Conservation (phyloP, 306 rosid species). For the Cucurbita moschata region DNA sequence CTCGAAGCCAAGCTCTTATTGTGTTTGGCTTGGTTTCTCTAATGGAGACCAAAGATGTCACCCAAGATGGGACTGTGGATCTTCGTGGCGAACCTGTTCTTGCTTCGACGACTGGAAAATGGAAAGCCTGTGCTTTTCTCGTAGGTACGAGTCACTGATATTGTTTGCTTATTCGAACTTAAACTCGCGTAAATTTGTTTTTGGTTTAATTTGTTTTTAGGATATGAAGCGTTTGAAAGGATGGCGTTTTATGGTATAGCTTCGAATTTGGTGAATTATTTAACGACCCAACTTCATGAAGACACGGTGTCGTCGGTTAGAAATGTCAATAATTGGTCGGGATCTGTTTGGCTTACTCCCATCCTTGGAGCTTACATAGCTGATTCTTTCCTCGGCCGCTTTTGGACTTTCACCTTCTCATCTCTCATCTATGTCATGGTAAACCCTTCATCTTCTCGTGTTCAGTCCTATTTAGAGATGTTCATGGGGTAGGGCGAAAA, state of each 20-base stretch:
- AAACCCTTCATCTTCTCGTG: not conserved
- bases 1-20: not conserved
- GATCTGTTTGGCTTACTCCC: conserved; percentile 91
- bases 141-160: conserved; percentile 39
- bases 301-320: conserved; percentile 89
- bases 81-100: conserved; percentile 62
- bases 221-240: conserved; percentile 97
- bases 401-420: conserved; percentile 91
- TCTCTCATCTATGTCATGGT: conserved; percentile 84
- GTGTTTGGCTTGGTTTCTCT: not conserved
- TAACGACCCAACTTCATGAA: conserved; percentile 79
- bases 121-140: conserved; percentile 95
- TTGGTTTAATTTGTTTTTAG: conserved; percentile 13
- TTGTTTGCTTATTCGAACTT: not conserved
- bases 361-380: conserved; percentile 87
- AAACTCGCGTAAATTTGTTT: not conserved
- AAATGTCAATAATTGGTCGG: conserved; percentile 94
- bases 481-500: no score
- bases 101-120: conserved; percentile 80
- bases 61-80: conserved; percentile 74
- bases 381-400: conserved; percentile 84
- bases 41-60: conserved; percentile 59
- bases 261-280: conserved; percentile 74
- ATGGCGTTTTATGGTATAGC: conserved; percentile 97
- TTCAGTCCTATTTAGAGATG: no score